Conservation (phyloP, 345 rosid species). For the Linum trigynum region DNA sequence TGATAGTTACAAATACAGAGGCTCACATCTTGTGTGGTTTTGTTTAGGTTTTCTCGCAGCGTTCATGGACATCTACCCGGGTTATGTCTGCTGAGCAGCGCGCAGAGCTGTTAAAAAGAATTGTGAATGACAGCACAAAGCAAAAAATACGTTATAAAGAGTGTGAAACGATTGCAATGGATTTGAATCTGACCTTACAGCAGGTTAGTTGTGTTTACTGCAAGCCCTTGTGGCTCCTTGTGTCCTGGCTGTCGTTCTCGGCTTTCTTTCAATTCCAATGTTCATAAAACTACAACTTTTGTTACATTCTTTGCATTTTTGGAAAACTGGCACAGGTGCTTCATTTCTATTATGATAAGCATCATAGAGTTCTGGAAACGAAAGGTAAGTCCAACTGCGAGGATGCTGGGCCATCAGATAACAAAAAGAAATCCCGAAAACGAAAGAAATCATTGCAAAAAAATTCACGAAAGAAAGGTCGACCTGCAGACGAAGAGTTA, state of each 20-base stretch:
- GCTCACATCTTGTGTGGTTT: background rate
- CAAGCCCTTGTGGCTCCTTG: background rate
- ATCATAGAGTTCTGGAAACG: constrained; percentile 32
- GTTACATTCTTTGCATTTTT: background rate
- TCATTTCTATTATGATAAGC: constrained; percentile 58
- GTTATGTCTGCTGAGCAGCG: constrained; percentile 85
- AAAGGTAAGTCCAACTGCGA: constrained; percentile 17
- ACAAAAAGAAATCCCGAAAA: constrained; percentile 33
- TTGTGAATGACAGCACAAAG: constrained; percentile 29
- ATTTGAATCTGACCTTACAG: constrained; percentile 71
- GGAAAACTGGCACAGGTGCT: constrained; percentile 53
- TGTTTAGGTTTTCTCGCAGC: constrained; percentile 54
- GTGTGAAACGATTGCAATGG: constrained; percentile 73
- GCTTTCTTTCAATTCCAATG: background rate
- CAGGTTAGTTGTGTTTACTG: constrained; percentile 42
- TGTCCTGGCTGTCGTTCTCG: background rate
- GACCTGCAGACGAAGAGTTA: constrained; percentile 24
- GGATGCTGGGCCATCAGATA: constrained; percentile 21
- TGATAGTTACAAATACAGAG: background rate
- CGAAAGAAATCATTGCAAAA: constrained; percentile 40
- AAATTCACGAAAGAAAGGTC: constrained; percentile 31
- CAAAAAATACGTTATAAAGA: constrained; percentile 62
- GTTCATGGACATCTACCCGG: constrained; percentile 66
- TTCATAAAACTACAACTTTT: background rate
- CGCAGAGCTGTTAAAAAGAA: constrained; percentile 45